These are phyloP conservation scores for Sisymbrium irio DNA, from an alignment of 345 rosid species.

Conservation along the genomic window DNA sequence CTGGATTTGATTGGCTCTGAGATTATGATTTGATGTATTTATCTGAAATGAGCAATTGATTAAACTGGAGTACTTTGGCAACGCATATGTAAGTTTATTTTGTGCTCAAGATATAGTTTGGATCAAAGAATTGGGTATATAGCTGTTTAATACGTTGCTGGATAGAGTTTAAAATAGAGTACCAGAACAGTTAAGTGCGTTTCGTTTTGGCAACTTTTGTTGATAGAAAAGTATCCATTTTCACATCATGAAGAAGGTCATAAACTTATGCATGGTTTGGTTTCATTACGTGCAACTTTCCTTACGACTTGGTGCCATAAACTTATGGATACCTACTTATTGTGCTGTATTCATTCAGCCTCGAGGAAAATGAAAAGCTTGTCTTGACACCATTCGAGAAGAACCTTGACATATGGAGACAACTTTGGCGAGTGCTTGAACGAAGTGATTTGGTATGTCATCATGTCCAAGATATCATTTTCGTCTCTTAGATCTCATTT, in stretches of 20 bases:
- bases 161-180: neutral
- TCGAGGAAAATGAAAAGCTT: conserved; percentile 93
- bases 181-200: neutral
- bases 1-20: no score
- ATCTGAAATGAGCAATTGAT: no score
- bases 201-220: neutral
- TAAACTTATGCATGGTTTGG: neutral
- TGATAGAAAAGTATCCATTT: neutral
- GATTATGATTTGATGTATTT: no score
- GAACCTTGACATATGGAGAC: conserved; percentile 97
- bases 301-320: neutral
- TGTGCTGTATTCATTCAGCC: conserved; percentile 45
- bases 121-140: no score
- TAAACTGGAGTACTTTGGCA: no score
- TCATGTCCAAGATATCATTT: neutral
- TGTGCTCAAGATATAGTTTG: no score
- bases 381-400: conserved; percentile 96
- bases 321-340: conserved; percentile 11
- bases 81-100: no score
- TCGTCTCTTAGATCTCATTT: neutral
- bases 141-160: no score
- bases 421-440: conserved; percentile 96
- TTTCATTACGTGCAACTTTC: neutral
- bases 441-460: conserved; percentile 84
- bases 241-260: neutral